Percentiles rank a stretch among this genome's conserved stretches.
Evolutionary conservation across 148 eudicot species (phyloP).

Genomic region (Diospyros kaki): DNA sequence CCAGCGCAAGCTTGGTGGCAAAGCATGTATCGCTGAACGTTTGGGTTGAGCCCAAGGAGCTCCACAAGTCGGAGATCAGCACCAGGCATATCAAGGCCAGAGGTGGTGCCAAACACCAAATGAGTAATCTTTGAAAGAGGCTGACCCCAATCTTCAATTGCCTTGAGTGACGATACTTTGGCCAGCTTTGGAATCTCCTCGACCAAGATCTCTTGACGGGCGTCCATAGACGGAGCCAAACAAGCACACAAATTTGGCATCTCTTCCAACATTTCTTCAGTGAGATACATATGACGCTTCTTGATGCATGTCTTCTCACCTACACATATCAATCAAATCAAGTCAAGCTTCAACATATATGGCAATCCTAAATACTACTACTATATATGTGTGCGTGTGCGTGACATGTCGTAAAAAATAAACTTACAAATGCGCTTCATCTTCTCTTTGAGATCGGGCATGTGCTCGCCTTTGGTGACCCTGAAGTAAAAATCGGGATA

Average conservation of each 20-base stretch:
- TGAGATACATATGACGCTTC: conserved; percentile 9
- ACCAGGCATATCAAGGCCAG: conserved; percentile 12
- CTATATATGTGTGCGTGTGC: no score
- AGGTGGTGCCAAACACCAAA: conserved; percentile 10
- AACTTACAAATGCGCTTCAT: no score
- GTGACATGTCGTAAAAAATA: no score
- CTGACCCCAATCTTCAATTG: neutral
- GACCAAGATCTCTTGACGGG: conserved; percentile 3
- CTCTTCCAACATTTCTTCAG: conserved; percentile 2
- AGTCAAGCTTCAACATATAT: no score
- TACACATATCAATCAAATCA: neutral
- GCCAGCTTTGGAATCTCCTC: conserved; percentile 5
- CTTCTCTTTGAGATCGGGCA: no score
- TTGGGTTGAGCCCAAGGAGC: conserved; percentile 8
- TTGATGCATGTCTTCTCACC: conserved; percentile 1
- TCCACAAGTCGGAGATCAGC: conserved; percentile 11
- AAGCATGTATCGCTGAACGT: conserved; percentile 14
- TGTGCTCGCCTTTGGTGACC: no score
- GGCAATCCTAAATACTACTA: no score
- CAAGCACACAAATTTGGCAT: neutral
- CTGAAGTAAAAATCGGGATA: no score
- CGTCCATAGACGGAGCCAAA: neutral
- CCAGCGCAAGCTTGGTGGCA: conserved; percentile 13
- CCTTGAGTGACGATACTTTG: neutral
- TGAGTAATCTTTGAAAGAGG: conserved; percentile 15